Base-by-base conservation (phyloP, 805 yeast genomes). In the Pachysolen tannophilus region DNA sequence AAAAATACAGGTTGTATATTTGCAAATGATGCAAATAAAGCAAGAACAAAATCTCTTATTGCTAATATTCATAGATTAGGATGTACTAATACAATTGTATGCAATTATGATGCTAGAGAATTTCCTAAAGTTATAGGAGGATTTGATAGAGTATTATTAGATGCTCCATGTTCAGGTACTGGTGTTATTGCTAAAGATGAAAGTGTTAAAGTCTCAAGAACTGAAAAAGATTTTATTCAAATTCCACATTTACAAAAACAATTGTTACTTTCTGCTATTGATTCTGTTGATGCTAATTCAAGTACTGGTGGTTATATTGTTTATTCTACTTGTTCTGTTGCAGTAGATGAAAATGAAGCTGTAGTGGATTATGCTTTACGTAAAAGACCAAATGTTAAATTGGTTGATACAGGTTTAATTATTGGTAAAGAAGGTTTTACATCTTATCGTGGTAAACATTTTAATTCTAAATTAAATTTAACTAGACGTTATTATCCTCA, bases 141-240 rank as follows among this genome's bases (percentile, higher is more conserved):
- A 1, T 92, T 92, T 50, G 97, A 92, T 58, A 77, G 98, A 61
- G 78, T 92, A 26, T 65, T 92, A 44, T 68, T 92, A 48, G 99
- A 92, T 69, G 98, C 99, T 23, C 99, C 99, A 46, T 92, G 99
- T 64, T 87, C 98, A 6, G 99, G 99, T 66, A 90, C 98, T 3
- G 99, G 99, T 63, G 98, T 92, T 48, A 92, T 92, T 54, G 92
- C 95, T 41, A 92, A 92, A 65, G 98, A 92, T 64, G 94, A 86
- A 54, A 78, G 85, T 35, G 97, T 92, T 43, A 92, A 92, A 61
- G 80, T 83, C 10, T 80, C 82, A 43, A 81, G 97, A 68, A 87
- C 95, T 15, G 97, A 87, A 55, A 87, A 87, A 60, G 99, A 92
- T 61, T 92, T 90, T 61, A 80, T 90, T 48, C 94, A 90, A 60